Percentiles rank a stretch among this genome's conserved stretches.
Evolutionary conservation across 78 protist genomes (phyloP).

Genomic region (Pigoraptor vietnamica): DNA sequence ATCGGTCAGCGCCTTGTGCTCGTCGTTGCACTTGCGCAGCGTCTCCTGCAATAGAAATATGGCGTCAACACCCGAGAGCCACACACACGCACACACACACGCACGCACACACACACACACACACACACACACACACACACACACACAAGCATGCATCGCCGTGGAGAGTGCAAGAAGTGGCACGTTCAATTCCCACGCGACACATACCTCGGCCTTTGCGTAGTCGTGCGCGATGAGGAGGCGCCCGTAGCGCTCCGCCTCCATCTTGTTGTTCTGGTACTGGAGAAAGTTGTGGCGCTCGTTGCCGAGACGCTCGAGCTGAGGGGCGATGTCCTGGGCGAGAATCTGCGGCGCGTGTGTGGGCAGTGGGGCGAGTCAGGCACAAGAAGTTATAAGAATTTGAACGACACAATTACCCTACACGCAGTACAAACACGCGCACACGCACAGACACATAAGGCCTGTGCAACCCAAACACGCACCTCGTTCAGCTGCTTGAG

Average conservation of each 20-base stretch:
- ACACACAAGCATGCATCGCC: constrained; percentile 8
- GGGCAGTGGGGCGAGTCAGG: not conserved
- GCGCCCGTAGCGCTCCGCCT: constrained; percentile 61
- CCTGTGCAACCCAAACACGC: not conserved
- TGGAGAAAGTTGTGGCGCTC: constrained; percentile 72
- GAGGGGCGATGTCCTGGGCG: constrained; percentile 89
- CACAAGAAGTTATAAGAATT: too few species aligned
- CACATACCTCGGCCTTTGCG: not conserved
- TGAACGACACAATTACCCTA: too few species aligned
- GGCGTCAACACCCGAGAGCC: too few species aligned
- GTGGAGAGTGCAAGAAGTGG: too few species aligned
- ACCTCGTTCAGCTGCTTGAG: constrained; percentile 71
- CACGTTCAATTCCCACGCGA: not conserved
- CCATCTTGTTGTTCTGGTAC: constrained; percentile 45
- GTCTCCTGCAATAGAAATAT: too few species aligned
- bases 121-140: not conserved
- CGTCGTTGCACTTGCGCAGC: too few species aligned
- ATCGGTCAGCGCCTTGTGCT: not conserved
- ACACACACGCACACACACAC: not conserved
- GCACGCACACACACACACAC: not conserved
- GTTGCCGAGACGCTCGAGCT: constrained; percentile 70
- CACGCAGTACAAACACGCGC: not conserved
- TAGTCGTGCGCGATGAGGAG: constrained; percentile 68
- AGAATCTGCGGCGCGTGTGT: constrained; percentile 44
- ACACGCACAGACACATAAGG: too few species aligned